Evolutionary conservation across 805 yeast species (phyloP), one percentile per base, ranked within the genome.

Genomic region (Pichia ethanolica): DNA sequence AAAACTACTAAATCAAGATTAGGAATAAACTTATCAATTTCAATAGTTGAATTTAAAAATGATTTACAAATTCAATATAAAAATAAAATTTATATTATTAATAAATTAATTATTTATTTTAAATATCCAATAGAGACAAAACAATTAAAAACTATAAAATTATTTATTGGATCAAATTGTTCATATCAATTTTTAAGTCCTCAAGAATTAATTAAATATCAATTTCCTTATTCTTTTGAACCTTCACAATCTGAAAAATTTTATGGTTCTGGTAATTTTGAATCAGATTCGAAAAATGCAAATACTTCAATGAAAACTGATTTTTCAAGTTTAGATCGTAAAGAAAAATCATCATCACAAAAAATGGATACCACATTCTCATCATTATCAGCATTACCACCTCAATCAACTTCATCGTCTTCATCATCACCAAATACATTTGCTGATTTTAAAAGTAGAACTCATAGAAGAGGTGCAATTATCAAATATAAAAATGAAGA

Each of bases 401-500:
- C 20, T 20, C 20, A 20, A 20, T 20, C 20, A 20, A 20, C n/a
- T n/a, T n/a, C 20, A 20, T 20, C 20, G 3, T 20, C 20, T 20
- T 20, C 20, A 20, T 20, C 20, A 20, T 20, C 20, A 20, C 20
- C 20, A 20, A 20, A 20, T 20, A 20, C 20, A 20, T 20, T 20
- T 20, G 2, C 20, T 20, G 20, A 20, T 20, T 20, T 20, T 20
- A 46, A 11, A 13, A 41, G n/a, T 14, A 46, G 57, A 35, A 25
- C 51, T 5, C 42, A 45, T n/a, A 42, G 48, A 33, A 35, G 41
- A 5, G 46, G 54, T 9, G 27, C 44, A 11, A 50, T 42, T 10
- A 34, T 43, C 13, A 35, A 35, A 20, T 51, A 47, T 40, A 42
- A 44, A 14, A 47, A 53, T 39, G 53, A 47, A 34, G 53, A 48